Conservation (phyloP, 306 rosid species). For the Pyrus communis region DNA sequence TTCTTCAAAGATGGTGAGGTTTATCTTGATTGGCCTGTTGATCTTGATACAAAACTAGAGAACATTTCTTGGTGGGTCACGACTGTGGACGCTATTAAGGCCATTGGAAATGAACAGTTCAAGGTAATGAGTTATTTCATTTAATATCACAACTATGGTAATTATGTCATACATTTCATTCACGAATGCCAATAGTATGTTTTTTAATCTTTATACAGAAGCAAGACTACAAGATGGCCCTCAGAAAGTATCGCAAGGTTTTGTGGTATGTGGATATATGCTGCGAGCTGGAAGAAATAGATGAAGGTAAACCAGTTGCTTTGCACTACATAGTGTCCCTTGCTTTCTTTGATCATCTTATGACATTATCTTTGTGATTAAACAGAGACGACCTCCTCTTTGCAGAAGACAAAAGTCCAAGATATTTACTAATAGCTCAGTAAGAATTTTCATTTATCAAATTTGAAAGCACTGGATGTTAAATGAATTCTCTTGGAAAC, state of each 20-base stretch:
- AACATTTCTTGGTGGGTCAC: conserved; percentile 66
- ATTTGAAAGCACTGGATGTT: background rate
- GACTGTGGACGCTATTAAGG: conserved; percentile 51
- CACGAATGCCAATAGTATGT: background rate
- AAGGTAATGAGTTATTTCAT: conserved; percentile 33
- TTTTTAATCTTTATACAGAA: conserved; percentile 23
- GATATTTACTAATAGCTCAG: conserved; percentile 75
- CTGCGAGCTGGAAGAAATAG: conserved; percentile 72
- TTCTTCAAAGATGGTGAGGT: conserved; percentile 26
- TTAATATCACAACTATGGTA: background rate
- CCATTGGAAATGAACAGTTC: conserved; percentile 55
- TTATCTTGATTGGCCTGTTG: conserved; percentile 61
- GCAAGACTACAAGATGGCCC: conserved; percentile 72
- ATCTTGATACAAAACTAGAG: conserved; percentile 44
- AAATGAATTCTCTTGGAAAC: background rate
- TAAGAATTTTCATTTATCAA: conserved; percentile 23
- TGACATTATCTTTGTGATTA: background rate
- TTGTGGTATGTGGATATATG: conserved; percentile 63
- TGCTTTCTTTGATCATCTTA: background rate
- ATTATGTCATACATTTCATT: background rate
- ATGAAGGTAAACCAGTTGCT: conserved; percentile 38
- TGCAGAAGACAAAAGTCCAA: conserved; percentile 71
- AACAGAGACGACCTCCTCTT: conserved; percentile 50
- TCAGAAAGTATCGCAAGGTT: conserved; percentile 64
- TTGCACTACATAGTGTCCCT: background rate